Conservation (phyloP, 345 rosid species). For the Passiflora organensis region DNA sequence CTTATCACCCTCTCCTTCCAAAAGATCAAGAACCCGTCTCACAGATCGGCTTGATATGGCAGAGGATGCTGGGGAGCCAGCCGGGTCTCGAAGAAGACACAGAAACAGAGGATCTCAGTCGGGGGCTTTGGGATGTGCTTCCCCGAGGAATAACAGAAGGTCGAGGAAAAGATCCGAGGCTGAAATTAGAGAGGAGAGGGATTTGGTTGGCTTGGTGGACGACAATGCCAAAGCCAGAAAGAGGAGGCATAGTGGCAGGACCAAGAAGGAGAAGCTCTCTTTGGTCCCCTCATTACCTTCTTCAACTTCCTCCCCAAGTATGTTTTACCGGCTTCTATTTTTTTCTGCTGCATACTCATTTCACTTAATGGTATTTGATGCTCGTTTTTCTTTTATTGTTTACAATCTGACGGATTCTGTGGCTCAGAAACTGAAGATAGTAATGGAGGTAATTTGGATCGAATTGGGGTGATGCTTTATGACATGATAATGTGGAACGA, state of each 20-base stretch:
- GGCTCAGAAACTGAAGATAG: constrained; percentile 43
- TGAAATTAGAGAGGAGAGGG: constrained; percentile 67
- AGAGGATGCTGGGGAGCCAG: constrained; percentile 43
- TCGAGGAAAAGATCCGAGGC: constrained; percentile 55
- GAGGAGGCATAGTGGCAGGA: constrained; percentile 44
- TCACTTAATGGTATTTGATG: not conserved
- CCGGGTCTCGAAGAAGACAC: constrained; percentile 48
- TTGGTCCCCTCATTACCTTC: constrained; percentile 40
- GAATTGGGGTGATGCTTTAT: constrained; percentile 39
- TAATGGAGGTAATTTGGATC: constrained; percentile 48
- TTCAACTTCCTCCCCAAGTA: constrained; percentile 46
- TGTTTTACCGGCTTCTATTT: constrained; percentile 4
- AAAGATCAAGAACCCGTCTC: constrained; percentile 56
- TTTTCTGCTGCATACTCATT: not conserved
- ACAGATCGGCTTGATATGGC: constrained; percentile 60
- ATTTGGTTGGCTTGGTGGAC: constrained; percentile 34
- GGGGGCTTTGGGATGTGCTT: constrained; percentile 37
- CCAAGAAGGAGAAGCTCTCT: constrained; percentile 71
- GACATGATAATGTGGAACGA: constrained; percentile 86
- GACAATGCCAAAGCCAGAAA: constrained; percentile 47
- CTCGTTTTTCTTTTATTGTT: constrained; percentile 2
- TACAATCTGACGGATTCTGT: constrained; percentile 6
- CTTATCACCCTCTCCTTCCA: constrained; percentile 62
- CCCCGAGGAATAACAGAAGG: constrained; percentile 58
- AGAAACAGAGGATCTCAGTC: constrained; percentile 48